These are phyloP conservation scores for Sonneratia alba DNA, from an alignment of 345 rosid genomes.

Conservation along the genomic window DNA sequence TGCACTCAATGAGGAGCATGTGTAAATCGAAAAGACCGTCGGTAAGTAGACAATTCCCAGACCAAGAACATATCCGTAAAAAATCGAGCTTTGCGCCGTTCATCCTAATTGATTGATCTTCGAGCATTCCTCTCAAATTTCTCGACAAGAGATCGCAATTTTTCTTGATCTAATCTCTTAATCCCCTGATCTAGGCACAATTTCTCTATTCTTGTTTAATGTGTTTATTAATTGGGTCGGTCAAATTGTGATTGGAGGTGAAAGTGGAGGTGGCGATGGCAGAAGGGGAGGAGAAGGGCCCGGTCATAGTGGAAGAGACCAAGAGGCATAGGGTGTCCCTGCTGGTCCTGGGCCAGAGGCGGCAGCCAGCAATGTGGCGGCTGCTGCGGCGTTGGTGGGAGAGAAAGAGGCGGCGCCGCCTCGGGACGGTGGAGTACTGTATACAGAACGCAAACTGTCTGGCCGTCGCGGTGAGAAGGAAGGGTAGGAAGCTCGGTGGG, in stretches of 20 bases:
- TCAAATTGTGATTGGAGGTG: constrained; percentile 22
- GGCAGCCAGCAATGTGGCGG: constrained; percentile 46
- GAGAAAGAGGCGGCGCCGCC: constrained; percentile 22
- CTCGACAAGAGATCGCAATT: not conserved
- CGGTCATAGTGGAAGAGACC: constrained; percentile 65
- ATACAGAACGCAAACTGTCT: constrained; percentile 75
- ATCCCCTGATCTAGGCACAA: too few relatives aligned
- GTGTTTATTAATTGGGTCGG: too few relatives aligned
- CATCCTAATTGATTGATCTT: not conserved
- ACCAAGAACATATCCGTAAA: not conserved
- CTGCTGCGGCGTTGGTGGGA: constrained; percentile 42
- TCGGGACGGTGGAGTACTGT: constrained; percentile 51
- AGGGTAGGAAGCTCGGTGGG: constrained; percentile 67
- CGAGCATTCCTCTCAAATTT: not conserved
- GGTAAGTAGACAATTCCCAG: constrained; percentile 30
- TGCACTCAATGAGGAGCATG: constrained; percentile 44
- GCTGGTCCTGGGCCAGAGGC: constrained; percentile 68
- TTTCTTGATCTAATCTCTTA: too few relatives aligned
- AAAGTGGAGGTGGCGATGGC: constrained; percentile 44
- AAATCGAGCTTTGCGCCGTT: not conserved
- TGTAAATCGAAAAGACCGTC: constrained; percentile 61
- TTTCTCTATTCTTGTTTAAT: too few relatives aligned
- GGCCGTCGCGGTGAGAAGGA: constrained; percentile 75
- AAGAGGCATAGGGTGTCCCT: constrained; percentile 49
- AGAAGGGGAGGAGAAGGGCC: constrained; percentile 66